Conservation (phyloP, 2,329 filamentous ascomycete genomes). For the Phaeosphaeria sp. region DNA sequence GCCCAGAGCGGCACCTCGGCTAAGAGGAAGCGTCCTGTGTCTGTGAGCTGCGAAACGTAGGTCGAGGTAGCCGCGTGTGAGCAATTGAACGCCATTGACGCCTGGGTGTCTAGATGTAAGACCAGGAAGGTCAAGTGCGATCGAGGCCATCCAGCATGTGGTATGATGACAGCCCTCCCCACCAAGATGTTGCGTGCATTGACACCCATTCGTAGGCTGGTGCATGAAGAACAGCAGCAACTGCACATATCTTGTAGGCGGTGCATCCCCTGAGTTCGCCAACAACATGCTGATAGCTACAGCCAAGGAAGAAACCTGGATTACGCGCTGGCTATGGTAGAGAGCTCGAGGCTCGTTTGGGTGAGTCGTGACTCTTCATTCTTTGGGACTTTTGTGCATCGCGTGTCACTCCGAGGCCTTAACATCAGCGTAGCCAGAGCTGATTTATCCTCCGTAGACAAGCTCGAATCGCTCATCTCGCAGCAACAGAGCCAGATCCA, state of each 20-base stretch:
- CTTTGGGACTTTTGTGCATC: not conserved
- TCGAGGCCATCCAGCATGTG: conserved; percentile 58
- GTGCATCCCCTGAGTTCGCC: conserved; percentile 1
- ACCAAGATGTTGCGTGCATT: not conserved
- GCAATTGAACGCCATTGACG: not conserved
- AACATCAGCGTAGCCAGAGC: not conserved
- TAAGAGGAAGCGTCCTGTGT: conserved; percentile 60
- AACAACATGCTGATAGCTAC: conserved; percentile 6
- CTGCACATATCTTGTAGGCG: conserved; percentile 53
- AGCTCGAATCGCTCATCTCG: conserved; percentile 53
- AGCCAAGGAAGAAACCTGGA: conserved; percentile 72
- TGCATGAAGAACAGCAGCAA: conserved; percentile 70
- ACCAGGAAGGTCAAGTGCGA: conserved; percentile 72
- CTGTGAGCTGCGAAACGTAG: conserved; percentile 67
- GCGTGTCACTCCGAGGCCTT: not conserved
- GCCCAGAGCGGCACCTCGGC: conserved; percentile 41
- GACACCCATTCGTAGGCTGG: conserved; percentile 55
- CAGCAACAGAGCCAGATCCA: conserved; percentile 56
- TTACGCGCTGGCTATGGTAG: conserved; percentile 65
- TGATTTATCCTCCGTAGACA: conserved; percentile 39
- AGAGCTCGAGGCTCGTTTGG: conserved; percentile 65
- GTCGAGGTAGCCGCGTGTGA: not conserved
- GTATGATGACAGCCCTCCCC: not conserved
- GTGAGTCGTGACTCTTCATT: conserved; percentile 49
- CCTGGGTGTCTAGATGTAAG: not conserved